Conservation (phyloP, 2,329 filamentous ascomycete species). For the Ceratocystis diversiconidia region DNA sequence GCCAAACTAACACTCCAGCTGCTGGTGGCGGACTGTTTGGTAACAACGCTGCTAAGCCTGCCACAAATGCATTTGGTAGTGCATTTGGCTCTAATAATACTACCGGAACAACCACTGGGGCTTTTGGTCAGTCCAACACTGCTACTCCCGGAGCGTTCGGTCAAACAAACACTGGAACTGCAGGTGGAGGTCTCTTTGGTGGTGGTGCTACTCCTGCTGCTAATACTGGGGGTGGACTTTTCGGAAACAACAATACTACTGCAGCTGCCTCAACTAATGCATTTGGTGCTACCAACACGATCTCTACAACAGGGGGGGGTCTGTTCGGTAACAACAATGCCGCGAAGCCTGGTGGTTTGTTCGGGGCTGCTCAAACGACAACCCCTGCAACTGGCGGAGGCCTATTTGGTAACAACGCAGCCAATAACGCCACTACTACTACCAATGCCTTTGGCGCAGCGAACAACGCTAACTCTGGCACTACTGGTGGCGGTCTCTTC, state of each 20-base stretch:
- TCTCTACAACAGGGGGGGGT: conserved; percentile 24
- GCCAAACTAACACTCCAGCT: conserved; percentile 25
- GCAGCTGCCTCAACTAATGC: conserved; percentile 23
- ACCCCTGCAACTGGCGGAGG: conserved; percentile 27
- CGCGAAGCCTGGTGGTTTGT: conserved; percentile 32
- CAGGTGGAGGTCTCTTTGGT: conserved; percentile 18
- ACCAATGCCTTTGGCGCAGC: conserved; percentile 30
- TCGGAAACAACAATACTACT: conserved; percentile 27
- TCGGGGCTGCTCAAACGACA: conserved; percentile 27
- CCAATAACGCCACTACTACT: conserved; percentile 6
- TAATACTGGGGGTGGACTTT: conserved; percentile 30
- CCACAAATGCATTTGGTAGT: conserved; percentile 26
- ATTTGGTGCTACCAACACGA: conserved; percentile 26
- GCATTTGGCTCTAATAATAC: conserved; percentile 32
- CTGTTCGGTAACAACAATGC: conserved; percentile 31
- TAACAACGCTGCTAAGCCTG: conserved; percentile 22
- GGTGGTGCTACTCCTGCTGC: conserved; percentile 15
- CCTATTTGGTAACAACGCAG: conserved; percentile 31
- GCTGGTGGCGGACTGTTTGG: conserved; percentile 24
- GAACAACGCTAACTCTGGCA: conserved; percentile 16
- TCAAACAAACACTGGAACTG: conserved; percentile 22
- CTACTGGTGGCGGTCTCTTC: conserved; percentile 28
- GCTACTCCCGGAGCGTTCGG: conserved; percentile 21
- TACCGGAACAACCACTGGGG: conserved; percentile 17
- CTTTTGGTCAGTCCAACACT: conserved; percentile 25